Base-by-base conservation (phyloP, 2,329 filamentous ascomycete genomes). In the Venturia aucupariae region DNA sequence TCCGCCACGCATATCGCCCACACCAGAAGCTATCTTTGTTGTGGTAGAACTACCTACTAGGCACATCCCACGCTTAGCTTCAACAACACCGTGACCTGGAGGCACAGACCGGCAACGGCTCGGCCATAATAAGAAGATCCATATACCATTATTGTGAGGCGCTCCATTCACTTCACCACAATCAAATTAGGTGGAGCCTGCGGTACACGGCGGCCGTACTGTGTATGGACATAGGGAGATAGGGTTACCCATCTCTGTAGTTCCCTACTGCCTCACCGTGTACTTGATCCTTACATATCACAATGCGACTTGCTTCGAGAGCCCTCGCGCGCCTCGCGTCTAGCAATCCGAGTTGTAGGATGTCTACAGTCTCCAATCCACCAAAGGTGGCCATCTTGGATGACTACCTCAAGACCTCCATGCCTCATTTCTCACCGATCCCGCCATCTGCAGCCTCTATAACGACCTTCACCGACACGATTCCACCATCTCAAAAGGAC, bases 381-480 rank as follows among this genome's bases (percentile, higher is more conserved):
- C n/a, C 39, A 11, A 64, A 44, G 32, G n/a, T 64, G 11, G 62
- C 48, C 5, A 63, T 66, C 62, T 48, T 65, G 3, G 63, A 66
- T 44, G 65, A 61, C 55, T 61, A 65, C 42, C 65, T 62, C 27
- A 19, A 38, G 30, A 30, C 57, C 17, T n/a, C 54, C 11, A 17
- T 15, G 4, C 39, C 19, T 17, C 48, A 85, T 71, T 91, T 92
- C 75, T 75, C 79, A 27, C 76, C 77, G 46, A 79, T 92, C 4
- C 78, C 80, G 68, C 72, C 75, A 42, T 75, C 77, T 57, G 82
- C 85, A 67, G 77, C 85, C 5, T 77, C 85, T 4, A 80, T 92
- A 67, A 81, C 82, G 61, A 81, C 80, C 59, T 90, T 91, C 76
- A 82, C 82, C 13, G 82, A 90, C 68, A 93, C 90, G 0, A 80